Percentiles rank a stretch among this genome's conserved stretches.
phyloP scores from a whole-genome alignment of 2,329 filamentous ascomycete species.

The Botryotinia convoluta region DNA sequence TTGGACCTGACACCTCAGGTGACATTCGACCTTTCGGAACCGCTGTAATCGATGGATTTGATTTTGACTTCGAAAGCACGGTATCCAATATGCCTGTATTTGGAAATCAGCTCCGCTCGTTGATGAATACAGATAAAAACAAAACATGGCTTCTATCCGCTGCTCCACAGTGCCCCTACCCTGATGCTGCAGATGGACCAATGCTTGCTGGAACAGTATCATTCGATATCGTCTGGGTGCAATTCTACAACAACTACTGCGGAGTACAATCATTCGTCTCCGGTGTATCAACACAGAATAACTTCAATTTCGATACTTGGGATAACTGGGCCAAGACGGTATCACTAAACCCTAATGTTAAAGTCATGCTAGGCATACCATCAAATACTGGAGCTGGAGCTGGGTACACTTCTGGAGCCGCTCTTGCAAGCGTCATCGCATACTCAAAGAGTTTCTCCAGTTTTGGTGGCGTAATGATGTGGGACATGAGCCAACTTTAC shows the following conservation, averaged over 20 bases:
- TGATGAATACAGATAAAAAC: conserved; percentile 51
- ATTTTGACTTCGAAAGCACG: conserved; percentile 67
- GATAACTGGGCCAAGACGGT: conserved; percentile 60
- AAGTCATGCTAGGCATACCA: conserved; percentile 60
- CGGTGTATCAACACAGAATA: conserved; percentile 46
- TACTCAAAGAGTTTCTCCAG: conserved; percentile 55
- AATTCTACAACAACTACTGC: conserved; percentile 54
- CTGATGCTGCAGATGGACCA: conserved; percentile 57
- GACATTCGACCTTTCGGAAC: conserved; percentile 64
- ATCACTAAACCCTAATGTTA: conserved; percentile 58
- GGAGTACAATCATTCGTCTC: conserved; percentile 52
- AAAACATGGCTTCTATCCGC: conserved; percentile 60
- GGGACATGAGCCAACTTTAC: conserved; percentile 63
- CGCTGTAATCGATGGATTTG: conserved; percentile 69
- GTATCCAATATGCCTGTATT: conserved; percentile 61
- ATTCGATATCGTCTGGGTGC: conserved; percentile 43
- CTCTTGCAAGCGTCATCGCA: conserved; percentile 50
- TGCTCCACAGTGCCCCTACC: conserved; percentile 67
- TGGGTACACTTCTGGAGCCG: conserved; percentile 52
- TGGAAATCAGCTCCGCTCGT: conserved; percentile 53
- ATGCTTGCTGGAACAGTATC: conserved; percentile 53
- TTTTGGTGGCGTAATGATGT: conserved; percentile 69
- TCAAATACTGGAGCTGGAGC: conserved; percentile 46
- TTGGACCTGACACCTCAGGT: conserved; percentile 55
- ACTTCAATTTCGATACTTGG: conserved; percentile 64